Percentiles rank a stretch among this genome's conserved stretches.
These are phyloP conservation scores for Trichopus zeylanicus DNA, from an alignment of 116 monocot genomes.

Conservation along the genomic window DNA sequence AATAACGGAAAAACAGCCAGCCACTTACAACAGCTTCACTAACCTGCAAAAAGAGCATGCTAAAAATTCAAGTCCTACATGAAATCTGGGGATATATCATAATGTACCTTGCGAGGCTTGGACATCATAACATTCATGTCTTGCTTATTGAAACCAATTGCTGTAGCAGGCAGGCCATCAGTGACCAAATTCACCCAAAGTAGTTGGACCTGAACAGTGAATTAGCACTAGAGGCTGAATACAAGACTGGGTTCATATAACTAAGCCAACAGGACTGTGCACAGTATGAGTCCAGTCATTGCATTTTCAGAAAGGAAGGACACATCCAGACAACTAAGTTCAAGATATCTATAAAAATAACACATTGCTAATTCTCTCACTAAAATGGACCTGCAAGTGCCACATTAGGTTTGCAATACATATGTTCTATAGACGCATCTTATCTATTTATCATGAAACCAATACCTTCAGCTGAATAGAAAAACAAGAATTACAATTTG, in stretches of 20 bases:
- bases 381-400: too few relatives aligned
- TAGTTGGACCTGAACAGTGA: conserved; percentile 71
- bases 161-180: conserved; percentile 98
- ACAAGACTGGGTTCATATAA: too few relatives aligned
- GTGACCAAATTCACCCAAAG: conserved; percentile 99
- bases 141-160: conserved; percentile 98
- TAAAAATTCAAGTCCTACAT: not conserved
- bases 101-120: conserved; percentile 98
- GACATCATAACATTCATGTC: conserved; percentile 84
- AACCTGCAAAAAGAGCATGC: conserved; percentile 34
- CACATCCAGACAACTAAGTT: too few relatives aligned
- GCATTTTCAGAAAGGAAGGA: too few relatives aligned
- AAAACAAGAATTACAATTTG: too few relatives aligned
- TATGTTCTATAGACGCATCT: too few relatives aligned
- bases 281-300: not conserved
- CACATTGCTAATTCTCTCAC: too few relatives aligned
- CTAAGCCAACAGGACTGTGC: not conserved
- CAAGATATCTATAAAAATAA: too few relatives aligned
- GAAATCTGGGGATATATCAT: not conserved
- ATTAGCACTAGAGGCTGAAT: not conserved
- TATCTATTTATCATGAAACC: too few relatives aligned
- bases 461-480: too few relatives aligned
- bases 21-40: conserved; percentile 96
- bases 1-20: conserved; percentile 97
- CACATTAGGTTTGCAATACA: too few relatives aligned